Conservation (phyloP, 805 yeast genomes). For the Saturnispora kantuleensis region DNA sequence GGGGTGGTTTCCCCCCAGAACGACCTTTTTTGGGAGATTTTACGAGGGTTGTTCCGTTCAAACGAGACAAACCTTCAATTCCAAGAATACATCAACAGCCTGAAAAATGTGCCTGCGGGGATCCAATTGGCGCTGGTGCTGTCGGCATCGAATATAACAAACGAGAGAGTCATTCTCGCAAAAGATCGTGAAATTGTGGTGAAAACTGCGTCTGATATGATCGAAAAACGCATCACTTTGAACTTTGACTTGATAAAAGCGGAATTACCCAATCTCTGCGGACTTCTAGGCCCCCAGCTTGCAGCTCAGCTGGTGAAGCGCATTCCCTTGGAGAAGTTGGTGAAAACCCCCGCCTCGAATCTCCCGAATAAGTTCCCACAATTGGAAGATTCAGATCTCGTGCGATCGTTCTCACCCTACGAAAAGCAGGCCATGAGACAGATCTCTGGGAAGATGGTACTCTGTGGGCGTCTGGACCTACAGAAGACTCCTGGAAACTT, state of each 20-base stretch:
- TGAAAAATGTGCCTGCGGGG: constrained; percentile 1
- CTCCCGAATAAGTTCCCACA: constrained; percentile 55
- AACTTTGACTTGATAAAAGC: background rate
- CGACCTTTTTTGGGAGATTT: background rate
- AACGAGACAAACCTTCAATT: background rate
- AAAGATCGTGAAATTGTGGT: background rate
- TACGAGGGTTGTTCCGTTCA: background rate
- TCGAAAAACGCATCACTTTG: background rate
- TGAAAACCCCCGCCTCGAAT: constrained; percentile 74
- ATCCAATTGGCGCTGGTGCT: constrained; percentile 3
- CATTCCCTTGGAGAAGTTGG: constrained; percentile 60
- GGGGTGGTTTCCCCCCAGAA: background rate
- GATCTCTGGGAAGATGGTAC: constrained; percentile 63
- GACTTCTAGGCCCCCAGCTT: constrained; percentile 59
- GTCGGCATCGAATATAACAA: background rate
- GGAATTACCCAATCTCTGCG: constrained; percentile 71
- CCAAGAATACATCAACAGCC: background rate
- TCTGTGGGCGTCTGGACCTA: constrained; percentile 75
- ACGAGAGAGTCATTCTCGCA: background rate
- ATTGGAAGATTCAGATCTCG: constrained; percentile 43
- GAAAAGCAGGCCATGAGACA: constrained; percentile 68
- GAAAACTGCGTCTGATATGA: background rate
- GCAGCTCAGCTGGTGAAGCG: constrained; percentile 65
- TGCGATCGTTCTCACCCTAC: constrained; percentile 30
- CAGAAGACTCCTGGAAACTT: constrained; percentile 29